Conservation (phyloP, 2,329 filamentous ascomycete genomes). For the Graphilbum fragrans region DNA sequence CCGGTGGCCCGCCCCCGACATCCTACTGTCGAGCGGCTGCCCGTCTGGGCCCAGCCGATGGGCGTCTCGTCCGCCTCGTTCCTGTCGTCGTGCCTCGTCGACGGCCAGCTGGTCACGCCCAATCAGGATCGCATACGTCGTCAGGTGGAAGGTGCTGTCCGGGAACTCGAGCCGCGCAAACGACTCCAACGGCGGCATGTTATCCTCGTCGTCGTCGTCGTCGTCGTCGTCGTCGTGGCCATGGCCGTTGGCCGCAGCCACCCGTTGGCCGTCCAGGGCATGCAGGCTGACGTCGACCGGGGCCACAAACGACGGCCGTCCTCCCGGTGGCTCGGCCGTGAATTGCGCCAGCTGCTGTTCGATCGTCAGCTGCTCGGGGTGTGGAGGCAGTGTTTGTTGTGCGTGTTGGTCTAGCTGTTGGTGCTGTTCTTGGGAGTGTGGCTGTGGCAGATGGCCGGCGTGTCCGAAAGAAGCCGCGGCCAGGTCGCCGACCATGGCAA, state of each 20-base stretch:
- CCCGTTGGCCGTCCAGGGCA: background rate
- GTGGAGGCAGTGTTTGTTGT: too few relatives aligned
- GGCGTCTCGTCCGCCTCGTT: background rate
- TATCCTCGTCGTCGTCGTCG: background rate
- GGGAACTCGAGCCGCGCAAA: slow-evolving; percentile 55
- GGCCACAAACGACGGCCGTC: background rate
- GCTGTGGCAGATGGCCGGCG: too few relatives aligned
- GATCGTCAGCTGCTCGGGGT: too few relatives aligned
- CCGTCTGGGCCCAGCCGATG: slow-evolving; percentile 18
- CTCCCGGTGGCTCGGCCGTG: background rate
- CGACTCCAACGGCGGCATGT: slow-evolving; percentile 29
- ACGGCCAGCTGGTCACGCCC: slow-evolving; percentile 56
- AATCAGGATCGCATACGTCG: slow-evolving; percentile 58
- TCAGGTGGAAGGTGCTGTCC: slow-evolving; percentile 71
- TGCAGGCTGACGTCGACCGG: background rate
- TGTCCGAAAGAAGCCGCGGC: too few relatives aligned
- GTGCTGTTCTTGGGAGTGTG: too few relatives aligned
- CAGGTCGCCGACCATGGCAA: too few relatives aligned
- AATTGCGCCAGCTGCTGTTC: too few relatives aligned
- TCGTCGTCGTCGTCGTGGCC: background rate
- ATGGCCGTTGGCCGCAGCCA: too few relatives aligned
- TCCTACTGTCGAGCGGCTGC: slow-evolving; percentile 11
- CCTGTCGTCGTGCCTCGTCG: slow-evolving; percentile 37
- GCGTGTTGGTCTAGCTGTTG: too few relatives aligned
- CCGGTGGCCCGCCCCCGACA: slow-evolving; percentile 24